Evolutionary conservation across 495 filamentous ascomycete genomes (phyloP).

Genomic region (Neurospora sublineolata): DNA sequence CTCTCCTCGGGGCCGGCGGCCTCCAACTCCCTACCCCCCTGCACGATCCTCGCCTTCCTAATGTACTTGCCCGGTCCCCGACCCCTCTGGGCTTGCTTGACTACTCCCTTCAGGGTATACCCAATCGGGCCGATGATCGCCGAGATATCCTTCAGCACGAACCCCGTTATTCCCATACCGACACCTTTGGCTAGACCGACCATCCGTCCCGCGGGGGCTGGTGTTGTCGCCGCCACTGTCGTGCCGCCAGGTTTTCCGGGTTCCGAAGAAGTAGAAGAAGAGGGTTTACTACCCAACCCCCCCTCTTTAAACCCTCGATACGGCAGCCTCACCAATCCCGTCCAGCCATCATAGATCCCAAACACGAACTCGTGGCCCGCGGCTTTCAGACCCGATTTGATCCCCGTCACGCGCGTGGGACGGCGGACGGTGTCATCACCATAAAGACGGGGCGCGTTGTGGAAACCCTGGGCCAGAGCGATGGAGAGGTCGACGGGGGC

Average conservation of each 20-base stretch:
- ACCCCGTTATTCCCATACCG: conserved; percentile 63
- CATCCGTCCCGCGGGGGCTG: conserved; percentile 40
- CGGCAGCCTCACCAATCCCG: conserved; percentile 57
- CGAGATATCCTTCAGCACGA: conserved; percentile 58
- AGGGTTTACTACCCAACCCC: neutral
- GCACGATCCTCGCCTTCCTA: conserved; percentile 35
- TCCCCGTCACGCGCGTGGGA: conserved; percentile 50
- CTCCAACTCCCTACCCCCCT: conserved; percentile 31
- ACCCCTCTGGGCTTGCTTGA: conserved; percentile 38
- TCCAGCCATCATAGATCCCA: conserved; percentile 64
- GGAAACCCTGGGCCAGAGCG: conserved; percentile 68
- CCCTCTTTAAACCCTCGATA: conserved; percentile 32
- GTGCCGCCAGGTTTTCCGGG: too few relatives aligned
- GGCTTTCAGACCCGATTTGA: conserved; percentile 54
- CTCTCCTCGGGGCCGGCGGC: conserved; percentile 18
- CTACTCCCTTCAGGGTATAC: conserved; percentile 56
- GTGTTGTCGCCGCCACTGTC: neutral
- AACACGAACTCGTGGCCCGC: conserved; percentile 56
- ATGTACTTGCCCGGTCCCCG: conserved; percentile 37
- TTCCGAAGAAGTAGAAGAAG: neutral
- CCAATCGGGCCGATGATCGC: conserved; percentile 52
- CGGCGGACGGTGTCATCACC: conserved; percentile 39
- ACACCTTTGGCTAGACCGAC: conserved; percentile 54
- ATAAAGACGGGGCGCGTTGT: conserved; percentile 72
- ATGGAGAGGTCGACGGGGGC: conserved; percentile 58